phyloP scores from a whole-genome alignment of 768 basidiomycete genomes.

The Hysterangium stoloniferum region DNA sequence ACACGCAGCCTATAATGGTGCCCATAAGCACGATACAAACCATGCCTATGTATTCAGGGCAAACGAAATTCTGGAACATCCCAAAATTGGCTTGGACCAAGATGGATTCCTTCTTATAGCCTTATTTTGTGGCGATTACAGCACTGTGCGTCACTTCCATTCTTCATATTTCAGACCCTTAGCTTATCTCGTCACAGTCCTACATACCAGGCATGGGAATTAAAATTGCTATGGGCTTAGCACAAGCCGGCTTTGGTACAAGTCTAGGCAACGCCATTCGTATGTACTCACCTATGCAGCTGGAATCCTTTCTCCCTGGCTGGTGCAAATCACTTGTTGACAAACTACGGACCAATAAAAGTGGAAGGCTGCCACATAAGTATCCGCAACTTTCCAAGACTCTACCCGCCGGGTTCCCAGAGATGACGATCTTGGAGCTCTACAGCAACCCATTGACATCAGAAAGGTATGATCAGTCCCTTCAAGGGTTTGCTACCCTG shows the following conservation, averaged over 20 bases:
- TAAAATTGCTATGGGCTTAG: conserved; percentile 51
- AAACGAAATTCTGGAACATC: conserved; percentile 35
- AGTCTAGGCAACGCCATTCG: conserved; percentile 50
- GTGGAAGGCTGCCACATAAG: conserved; percentile 55
- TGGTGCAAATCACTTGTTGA: conserved; percentile 58
- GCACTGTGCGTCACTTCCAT: conserved; percentile 39
- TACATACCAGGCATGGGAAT: background rate
- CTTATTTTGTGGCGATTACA: conserved; percentile 80
- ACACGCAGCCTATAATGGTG: no score
- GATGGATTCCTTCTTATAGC: conserved; percentile 76
- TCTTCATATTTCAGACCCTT: background rate
- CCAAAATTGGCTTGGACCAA: conserved; percentile 44
- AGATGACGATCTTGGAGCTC: conserved; percentile 62
- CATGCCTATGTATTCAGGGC: conserved; percentile 40
- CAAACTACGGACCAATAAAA: conserved; percentile 66
- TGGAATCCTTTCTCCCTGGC: conserved; percentile 44
- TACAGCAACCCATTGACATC: conserved; percentile 76
- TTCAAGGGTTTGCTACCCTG: background rate
- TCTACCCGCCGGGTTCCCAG: conserved; percentile 61
- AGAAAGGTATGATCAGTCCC: conserved; percentile 38
- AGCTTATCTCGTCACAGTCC: background rate
- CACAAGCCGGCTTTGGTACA: conserved; percentile 74
- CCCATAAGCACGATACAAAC: no score
- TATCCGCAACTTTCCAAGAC: conserved; percentile 52
- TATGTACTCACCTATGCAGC: conserved; percentile 35